Conservation (phyloP, 148 eudicot species). For the Oxyria digyna region DNA sequence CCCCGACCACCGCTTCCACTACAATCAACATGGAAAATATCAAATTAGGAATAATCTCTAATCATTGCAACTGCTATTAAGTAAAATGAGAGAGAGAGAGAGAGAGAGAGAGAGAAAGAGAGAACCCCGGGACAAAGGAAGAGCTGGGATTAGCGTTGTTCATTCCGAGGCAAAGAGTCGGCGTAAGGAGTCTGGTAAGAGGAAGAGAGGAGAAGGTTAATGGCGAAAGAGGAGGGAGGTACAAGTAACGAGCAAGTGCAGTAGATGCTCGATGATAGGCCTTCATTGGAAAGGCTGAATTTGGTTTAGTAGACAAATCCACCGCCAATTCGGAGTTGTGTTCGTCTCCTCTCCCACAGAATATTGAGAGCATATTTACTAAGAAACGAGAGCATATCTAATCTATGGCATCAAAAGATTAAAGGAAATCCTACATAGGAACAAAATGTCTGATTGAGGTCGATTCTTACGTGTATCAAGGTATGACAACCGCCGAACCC, state of each 20-base stretch:
- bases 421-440: too few species aligned
- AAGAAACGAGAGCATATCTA: too few species aligned
- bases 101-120: constrained; percentile 8
- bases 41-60: background rate
- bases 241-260: background rate
- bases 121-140: constrained; percentile 28
- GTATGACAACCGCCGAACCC: too few species aligned
- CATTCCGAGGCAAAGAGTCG: background rate
- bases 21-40: background rate
- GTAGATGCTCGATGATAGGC: background rate
- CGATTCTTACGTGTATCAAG: too few species aligned
- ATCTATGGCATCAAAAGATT: too few species aligned
- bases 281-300: background rate
- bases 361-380: too few species aligned
- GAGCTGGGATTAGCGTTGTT: constrained; percentile 5
- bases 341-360: too few species aligned
- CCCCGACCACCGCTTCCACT: constrained; percentile 38
- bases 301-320: background rate
- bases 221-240: background rate
- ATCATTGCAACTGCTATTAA: background rate
- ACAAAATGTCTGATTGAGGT: too few species aligned
- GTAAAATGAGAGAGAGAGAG: background rate
- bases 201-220: constrained; percentile 1
- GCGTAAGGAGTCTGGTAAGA: background rate
- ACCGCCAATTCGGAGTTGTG: too few species aligned